phyloP scores from a whole-genome alignment of 2,329 filamentous ascomycete genomes.

The Alternaria conjuncta region DNA sequence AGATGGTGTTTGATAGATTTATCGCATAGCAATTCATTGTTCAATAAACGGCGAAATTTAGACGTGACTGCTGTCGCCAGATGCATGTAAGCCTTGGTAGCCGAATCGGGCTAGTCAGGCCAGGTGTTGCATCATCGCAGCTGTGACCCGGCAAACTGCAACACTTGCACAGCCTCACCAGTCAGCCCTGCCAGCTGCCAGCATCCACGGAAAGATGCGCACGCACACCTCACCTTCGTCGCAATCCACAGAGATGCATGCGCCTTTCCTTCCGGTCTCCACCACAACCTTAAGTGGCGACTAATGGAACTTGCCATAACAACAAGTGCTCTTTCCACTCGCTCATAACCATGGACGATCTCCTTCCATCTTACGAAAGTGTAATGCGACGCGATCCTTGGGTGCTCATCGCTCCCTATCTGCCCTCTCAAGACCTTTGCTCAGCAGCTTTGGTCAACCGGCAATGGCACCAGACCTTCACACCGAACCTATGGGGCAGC shows the following conservation, averaged over 20 bases:
- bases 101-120: background rate
- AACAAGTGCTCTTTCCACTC: background rate
- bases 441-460: conserved; percentile 62
- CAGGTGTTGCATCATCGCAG: conserved; percentile 10
- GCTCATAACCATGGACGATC: conserved; percentile 57
- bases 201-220: background rate
- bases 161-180: conserved; percentile 13
- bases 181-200: background rate
- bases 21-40: background rate
- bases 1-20: background rate
- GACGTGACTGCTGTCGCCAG: background rate
- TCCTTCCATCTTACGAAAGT: conserved; percentile 66
- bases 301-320: background rate
- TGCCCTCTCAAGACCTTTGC: conserved; percentile 63
- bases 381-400: conserved; percentile 63
- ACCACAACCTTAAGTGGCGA: background rate
- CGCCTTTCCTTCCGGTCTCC: background rate
- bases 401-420: conserved; percentile 63
- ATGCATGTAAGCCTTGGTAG: background rate
- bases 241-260: background rate
- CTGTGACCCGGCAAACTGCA: background rate
- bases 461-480: conserved; percentile 65
- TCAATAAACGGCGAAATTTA: background rate
- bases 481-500: conserved; percentile 66
- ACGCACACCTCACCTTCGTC: background rate